These are phyloP conservation scores for Moniliophthora roreri DNA, from an alignment of 1,284 basidiomycete genomes.

Conservation along the genomic window DNA sequence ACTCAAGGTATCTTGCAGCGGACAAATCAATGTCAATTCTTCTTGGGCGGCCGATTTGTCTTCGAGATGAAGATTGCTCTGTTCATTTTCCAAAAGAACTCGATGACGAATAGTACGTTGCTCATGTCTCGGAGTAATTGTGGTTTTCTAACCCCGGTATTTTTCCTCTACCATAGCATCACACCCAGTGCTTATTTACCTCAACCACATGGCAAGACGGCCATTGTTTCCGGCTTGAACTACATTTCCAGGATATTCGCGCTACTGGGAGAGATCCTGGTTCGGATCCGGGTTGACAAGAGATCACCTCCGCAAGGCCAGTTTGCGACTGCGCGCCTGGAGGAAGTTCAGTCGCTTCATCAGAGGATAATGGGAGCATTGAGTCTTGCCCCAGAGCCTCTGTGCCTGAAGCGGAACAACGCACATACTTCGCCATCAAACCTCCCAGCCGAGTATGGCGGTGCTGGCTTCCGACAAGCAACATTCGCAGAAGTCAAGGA, in stretches of 20 bases:
- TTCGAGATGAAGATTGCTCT: constrained; percentile 85
- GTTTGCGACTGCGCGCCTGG: constrained; percentile 76
- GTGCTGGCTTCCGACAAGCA: constrained; percentile 71
- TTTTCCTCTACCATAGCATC: constrained; percentile 55
- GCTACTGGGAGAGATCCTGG: constrained; percentile 78
- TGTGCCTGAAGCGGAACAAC: constrained; percentile 62
- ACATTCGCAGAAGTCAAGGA: constrained; percentile 85
- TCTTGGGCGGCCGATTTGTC: constrained; percentile 75
- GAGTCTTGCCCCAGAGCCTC: constrained; percentile 66
- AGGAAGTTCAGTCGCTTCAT: constrained; percentile 78
- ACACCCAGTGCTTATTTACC: constrained; percentile 77
- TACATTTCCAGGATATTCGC: constrained; percentile 85
- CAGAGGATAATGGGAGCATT: constrained; percentile 69
- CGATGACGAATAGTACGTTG: constrained; percentile 81
- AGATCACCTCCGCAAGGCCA: constrained; percentile 80
- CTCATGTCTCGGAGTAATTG: constrained; percentile 16
- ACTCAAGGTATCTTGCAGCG: constrained; percentile 39
- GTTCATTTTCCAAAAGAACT: constrained; percentile 83
- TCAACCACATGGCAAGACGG: constrained; percentile 80
- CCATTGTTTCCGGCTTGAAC: constrained; percentile 81
- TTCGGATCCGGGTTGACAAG: constrained; percentile 81
- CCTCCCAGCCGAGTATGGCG: constrained; percentile 61
- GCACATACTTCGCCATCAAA: constrained; percentile 37
- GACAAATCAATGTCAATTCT: constrained; percentile 89
- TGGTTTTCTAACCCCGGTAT: constrained; percentile 24